Percentiles rank a stretch among this genome's conserved stretches.
Conservation (phyloP, 2,329 filamentous ascomycete genomes). For the Ophiostoma tasmaniense region DNA sequence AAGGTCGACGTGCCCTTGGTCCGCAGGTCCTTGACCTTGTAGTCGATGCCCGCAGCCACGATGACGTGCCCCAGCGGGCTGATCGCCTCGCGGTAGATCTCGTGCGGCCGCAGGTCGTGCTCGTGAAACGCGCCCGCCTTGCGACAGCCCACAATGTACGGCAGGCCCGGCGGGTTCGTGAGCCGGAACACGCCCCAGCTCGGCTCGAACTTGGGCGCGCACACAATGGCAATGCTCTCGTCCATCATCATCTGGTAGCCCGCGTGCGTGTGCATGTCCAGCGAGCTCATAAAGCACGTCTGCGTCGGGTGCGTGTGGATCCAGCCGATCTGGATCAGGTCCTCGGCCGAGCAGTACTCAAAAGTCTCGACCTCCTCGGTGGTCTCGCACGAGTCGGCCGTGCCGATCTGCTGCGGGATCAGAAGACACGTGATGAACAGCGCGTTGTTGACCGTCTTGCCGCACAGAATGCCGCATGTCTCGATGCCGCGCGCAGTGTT, state of each 20-base stretch:
- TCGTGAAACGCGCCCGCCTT: constrained; percentile 80
- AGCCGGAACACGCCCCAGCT: constrained; percentile 89
- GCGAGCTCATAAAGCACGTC: constrained; percentile 94
- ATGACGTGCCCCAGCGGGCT: constrained; percentile 61
- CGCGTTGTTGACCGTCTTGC: constrained; percentile 83
- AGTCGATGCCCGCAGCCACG: constrained; percentile 57
- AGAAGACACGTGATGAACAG: constrained; percentile 83
- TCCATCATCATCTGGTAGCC: constrained; percentile 95
- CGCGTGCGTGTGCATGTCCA: constrained; percentile 86
- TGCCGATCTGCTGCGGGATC: constrained; percentile 83
- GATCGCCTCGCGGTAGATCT: constrained; percentile 69
- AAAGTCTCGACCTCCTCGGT: constrained; percentile 78
- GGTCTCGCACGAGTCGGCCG: constrained; percentile 90
- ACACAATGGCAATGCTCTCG: constrained; percentile 94
- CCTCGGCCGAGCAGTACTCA: constrained; percentile 78
- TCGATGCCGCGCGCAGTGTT: constrained; percentile 82
- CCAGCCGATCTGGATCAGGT: constrained; percentile 85
- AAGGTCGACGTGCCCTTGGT: not conserved
- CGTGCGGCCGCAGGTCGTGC: constrained; percentile 42
- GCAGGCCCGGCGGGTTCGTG: constrained; percentile 84
- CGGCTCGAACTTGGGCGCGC: constrained; percentile 67
- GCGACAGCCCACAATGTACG: constrained; percentile 71
- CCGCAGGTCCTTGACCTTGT: constrained; percentile 47
- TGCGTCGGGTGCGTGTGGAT: constrained; percentile 97
- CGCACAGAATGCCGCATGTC: constrained; percentile 91